Percentiles rank a stretch among this genome's conserved stretches.
Conservation (phyloP, 176 grass and related monocot genomes). For the Hordeum marinum region DNA sequence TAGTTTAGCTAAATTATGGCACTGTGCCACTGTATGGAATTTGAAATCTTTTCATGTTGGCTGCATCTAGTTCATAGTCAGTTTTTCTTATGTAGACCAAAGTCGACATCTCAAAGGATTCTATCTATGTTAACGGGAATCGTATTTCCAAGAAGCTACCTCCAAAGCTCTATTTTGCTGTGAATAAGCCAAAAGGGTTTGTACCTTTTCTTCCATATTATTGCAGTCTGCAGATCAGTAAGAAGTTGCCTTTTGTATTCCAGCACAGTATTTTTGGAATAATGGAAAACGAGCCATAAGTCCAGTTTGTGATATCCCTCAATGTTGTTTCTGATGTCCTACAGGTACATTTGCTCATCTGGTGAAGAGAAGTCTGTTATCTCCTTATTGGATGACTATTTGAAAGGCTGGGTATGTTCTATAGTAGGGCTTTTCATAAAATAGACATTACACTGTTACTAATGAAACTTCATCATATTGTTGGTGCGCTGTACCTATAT, state of each 20-base stretch:
- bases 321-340: slow-evolving; percentile 28
- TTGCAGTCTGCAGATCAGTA: neutral
- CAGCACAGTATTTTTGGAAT: neutral
- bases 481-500: neutral
- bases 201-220: slow-evolving; percentile 21
- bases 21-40: neutral
- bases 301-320: neutral
- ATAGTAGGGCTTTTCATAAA: neutral
- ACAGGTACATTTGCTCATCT: slow-evolving; percentile 87
- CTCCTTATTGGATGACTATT: slow-evolving; percentile 72
- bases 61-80: neutral
- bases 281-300: neutral
- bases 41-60: neutral
- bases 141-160: slow-evolving; percentile 85
- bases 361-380: slow-evolving; percentile 84
- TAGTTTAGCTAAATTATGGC: neutral
- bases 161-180: slow-evolving; percentile 80
- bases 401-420: slow-evolving; percentile 87
- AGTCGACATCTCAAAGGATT: slow-evolving; percentile 84
- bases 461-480: neutral
- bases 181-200: slow-evolving; percentile 97
- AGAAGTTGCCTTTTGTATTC: neutral
- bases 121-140: slow-evolving; percentile 89
- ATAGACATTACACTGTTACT: neutral
- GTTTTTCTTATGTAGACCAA: slow-evolving; percentile 55